Evolutionary conservation across 371 early-diverging fungal genomes (phyloP), one percentile per base, ranked within the genome.

Genomic region (Mucor saturninus): DNA sequence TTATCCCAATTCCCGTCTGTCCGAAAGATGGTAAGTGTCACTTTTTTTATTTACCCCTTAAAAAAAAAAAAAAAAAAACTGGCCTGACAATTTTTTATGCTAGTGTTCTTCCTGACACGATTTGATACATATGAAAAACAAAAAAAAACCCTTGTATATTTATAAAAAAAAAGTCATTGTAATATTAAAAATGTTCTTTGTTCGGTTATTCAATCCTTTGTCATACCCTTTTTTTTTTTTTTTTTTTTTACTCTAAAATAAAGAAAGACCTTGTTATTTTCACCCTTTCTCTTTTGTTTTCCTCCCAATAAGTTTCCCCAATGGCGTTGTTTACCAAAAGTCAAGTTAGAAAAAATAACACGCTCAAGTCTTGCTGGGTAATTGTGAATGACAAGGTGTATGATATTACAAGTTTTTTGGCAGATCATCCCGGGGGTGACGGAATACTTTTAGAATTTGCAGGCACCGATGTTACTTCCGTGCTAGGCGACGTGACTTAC

Each of bases 311-410:
- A 28, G 10, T 28, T 50, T 29, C 13, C 7, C 21, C n/a, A 46
- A 26, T 46, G 50, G 30, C 50, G 8, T 9, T 6, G 50, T 35
- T 54, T 14, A 55, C 57, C 45, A 46, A 28, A 11, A 45, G 9
- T 15, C 55, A 67, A 59, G 93, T 98, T 11, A 82, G 90, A 48
- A 87, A 90, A 72, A 96, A 98, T 78, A 90, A 87, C 81, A 90
- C 73, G 53, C 83, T 83, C 51, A 77, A 92, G 4, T 96, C 96
- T 75, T 93, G 95, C 76, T 99, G 98, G 98, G 95, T 98, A 54
- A 86, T 95, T 70, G 90, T 98, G 14, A 89, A 95, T 64, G 93
- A 91, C 43, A 84, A 93, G 62, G 98, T 99, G n/a, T 87, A 95
- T 67, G 89, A 98, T 72, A 95, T 94, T 42, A 97, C 98, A 42